Conservation (phyloP, 768 basidiomycete species). For the Candolleomyces efflorescens region DNA sequence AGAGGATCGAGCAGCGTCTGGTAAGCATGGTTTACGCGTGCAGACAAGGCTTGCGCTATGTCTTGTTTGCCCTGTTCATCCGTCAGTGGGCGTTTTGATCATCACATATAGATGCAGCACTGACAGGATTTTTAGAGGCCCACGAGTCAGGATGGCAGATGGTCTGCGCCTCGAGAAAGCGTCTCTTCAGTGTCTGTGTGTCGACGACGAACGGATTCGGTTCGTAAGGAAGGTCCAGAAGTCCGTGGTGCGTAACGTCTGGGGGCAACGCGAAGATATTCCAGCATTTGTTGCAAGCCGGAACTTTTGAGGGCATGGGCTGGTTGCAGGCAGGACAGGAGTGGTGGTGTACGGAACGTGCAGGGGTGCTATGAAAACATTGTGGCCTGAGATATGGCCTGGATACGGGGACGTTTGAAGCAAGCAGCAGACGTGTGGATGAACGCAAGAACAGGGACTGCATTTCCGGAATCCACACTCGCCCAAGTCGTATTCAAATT, state of each 20-base stretch:
- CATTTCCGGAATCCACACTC: not conserved
- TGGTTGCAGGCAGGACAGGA: constrained; percentile 62
- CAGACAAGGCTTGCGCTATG: constrained; percentile 63
- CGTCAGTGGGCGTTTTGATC: constrained; percentile 8
- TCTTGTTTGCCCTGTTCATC: constrained; percentile 45
- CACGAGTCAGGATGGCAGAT: constrained; percentile 86
- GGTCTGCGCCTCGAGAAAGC: constrained; percentile 70
- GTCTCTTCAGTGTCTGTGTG: constrained; percentile 49
- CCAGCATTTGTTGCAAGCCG: constrained; percentile 73
- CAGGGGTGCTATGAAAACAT: not conserved
- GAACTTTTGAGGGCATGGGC: constrained; percentile 57
- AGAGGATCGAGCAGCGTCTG: constrained; percentile 69
- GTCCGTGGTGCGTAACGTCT: constrained; percentile 56
- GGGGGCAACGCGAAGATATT: constrained; percentile 57
- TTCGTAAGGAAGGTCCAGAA: constrained; percentile 59
- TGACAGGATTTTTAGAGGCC: constrained; percentile 61
- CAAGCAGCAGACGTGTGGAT: not conserved
- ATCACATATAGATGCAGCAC: constrained; percentile 11
- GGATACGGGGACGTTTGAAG: not conserved
- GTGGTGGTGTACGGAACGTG: not conserved
- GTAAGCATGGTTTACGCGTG: constrained; percentile 81
- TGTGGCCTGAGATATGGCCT: not conserved
- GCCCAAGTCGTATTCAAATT: not conserved
- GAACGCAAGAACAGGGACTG: constrained; percentile 2
- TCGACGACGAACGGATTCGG: constrained; percentile 75